Conservation (phyloP, 148 eudicot genomes). For the Bassia scoparia region DNA sequence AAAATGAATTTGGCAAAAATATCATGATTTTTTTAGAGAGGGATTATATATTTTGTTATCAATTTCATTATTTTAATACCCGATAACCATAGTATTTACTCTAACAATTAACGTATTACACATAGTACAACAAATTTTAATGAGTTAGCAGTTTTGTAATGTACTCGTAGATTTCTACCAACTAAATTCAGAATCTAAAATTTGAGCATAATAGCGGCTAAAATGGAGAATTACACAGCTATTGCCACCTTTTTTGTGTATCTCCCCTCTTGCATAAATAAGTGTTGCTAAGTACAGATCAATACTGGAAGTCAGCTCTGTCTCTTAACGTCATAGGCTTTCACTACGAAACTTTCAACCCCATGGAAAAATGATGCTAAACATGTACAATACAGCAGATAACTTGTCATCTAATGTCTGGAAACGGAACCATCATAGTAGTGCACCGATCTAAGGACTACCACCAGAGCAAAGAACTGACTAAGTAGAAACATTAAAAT, state of each 20-base stretch:
- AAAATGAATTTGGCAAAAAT: too few species aligned
- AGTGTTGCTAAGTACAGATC: neutral
- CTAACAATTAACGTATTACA: too few species aligned
- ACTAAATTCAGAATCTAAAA: neutral
- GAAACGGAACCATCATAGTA: neutral
- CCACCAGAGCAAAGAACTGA: neutral
- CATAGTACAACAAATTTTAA: too few species aligned
- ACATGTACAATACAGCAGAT: neutral
- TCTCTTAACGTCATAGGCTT: slow-evolving; percentile 14
- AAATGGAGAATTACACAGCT: neutral
- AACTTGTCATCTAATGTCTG: neutral
- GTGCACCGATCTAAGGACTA: neutral
- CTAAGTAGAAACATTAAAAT: neutral
- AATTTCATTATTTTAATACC: too few species aligned
- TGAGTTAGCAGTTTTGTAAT: too few species aligned
- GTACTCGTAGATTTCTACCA: neutral
- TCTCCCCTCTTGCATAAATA: neutral
- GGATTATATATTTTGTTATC: too few species aligned
- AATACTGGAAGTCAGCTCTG: neutral
- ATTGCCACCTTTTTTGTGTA: slow-evolving; percentile 1
- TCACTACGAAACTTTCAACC: slow-evolving; percentile 7
- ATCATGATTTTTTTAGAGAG: too few species aligned
- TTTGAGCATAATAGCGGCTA: neutral
- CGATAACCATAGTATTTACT: too few species aligned
- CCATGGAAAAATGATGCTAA: slow-evolving; percentile 9